Conservation (phyloP, 768 basidiomycete genomes). For the Hebeloma cylindrosporum region DNA sequence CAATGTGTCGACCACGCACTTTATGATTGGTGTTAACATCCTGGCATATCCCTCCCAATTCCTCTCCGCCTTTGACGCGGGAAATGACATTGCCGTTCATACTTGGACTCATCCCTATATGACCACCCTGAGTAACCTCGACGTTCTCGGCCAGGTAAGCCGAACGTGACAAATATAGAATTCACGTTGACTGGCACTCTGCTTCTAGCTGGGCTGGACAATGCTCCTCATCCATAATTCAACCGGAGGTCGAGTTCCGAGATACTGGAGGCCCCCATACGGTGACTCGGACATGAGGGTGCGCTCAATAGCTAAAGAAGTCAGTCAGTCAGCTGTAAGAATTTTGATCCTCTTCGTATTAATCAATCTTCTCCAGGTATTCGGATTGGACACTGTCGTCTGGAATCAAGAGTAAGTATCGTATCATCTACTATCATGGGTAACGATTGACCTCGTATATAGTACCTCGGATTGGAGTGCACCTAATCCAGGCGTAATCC, state of each 20-base stretch:
- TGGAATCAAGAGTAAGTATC: slow-evolving; percentile 85
- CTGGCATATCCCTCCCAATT: slow-evolving; percentile 57
- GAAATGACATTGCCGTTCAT: slow-evolving; percentile 52
- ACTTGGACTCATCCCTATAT: slow-evolving; percentile 80
- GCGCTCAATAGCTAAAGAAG: slow-evolving; percentile 78
- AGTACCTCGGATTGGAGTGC: slow-evolving; percentile 81
- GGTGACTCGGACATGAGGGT: slow-evolving; percentile 86
- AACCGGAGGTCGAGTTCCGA: slow-evolving; percentile 67
- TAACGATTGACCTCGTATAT: slow-evolving; percentile 8
- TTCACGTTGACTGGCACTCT: slow-evolving; percentile 1
- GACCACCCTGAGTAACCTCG: slow-evolving; percentile 70
- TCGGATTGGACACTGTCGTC: slow-evolving; percentile 79
- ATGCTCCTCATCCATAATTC: slow-evolving; percentile 77
- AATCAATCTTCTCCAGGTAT: slow-evolving; percentile 37
- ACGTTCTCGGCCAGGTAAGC: slow-evolving; percentile 63
- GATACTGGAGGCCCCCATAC: slow-evolving; percentile 88
- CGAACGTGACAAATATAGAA: background rate
- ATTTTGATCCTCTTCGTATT: background rate
- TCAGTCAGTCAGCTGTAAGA: slow-evolving; percentile 25
- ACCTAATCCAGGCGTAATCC: slow-evolving; percentile 47
- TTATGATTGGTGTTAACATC: slow-evolving; percentile 86
- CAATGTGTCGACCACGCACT: slow-evolving; percentile 76
- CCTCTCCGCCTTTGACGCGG: slow-evolving; percentile 46
- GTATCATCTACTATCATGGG: slow-evolving; percentile 1
- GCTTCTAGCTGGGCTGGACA: slow-evolving; percentile 69